Percentiles rank a stretch among this genome's conserved stretches.
These are phyloP conservation scores for Diaporthe amygdali DNA, from an alignment of 2,329 filamentous ascomycete genomes.

Conservation along the genomic window DNA sequence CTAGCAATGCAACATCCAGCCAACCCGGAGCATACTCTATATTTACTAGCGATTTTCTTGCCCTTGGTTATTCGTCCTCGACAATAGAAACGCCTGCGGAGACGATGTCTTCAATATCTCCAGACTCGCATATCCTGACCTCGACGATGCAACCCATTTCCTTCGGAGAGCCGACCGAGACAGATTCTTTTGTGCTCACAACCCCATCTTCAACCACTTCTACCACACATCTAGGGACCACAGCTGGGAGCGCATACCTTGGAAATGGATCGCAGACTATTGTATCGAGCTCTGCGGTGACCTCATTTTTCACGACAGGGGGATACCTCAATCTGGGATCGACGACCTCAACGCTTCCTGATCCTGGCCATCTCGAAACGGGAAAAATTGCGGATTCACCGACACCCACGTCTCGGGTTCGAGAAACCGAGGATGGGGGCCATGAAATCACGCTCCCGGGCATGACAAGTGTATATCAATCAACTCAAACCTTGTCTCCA, in stretches of 20 bases:
- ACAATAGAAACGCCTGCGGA: background rate
- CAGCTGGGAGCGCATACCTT: too few species aligned
- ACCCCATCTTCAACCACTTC: background rate
- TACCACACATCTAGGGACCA: background rate
- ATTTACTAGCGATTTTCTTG: background rate
- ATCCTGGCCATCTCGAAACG: too few species aligned
- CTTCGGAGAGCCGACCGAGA: background rate
- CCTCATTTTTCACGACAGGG: background rate
- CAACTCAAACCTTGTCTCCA: background rate
- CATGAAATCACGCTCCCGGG: background rate
- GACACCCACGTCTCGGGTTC: too few species aligned
- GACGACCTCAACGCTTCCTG: background rate
- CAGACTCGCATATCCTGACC: background rate
- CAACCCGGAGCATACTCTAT: background rate
- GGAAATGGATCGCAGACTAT: too few species aligned
- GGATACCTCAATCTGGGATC: background rate
- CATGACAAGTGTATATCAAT: background rate
- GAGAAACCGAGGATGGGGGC: background rate
- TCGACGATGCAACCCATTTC: background rate
- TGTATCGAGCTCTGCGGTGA: too few species aligned
- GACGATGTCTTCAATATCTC: background rate
- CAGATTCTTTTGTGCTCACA: background rate
- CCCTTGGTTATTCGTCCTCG: background rate
- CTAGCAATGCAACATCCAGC: background rate
- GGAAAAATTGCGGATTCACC: too few species aligned